Conservation (phyloP, 345 rosid genomes). For the Diplotaxis tenuifolia region DNA sequence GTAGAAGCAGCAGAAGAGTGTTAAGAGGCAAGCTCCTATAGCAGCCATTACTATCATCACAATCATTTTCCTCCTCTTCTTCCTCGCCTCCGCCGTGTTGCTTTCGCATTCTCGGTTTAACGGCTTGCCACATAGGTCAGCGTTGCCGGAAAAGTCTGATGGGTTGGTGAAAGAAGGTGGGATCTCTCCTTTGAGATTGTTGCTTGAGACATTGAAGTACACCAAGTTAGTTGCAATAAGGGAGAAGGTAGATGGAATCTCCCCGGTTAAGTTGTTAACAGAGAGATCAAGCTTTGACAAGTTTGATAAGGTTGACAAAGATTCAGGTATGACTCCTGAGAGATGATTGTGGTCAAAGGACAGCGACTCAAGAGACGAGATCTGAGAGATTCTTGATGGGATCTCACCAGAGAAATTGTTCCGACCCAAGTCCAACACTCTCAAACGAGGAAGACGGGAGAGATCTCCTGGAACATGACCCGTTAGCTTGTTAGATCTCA, state of each 20-base stretch:
- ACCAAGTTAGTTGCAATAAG: conserved; percentile 44
- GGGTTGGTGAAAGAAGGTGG: conserved; percentile 55
- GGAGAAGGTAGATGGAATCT: conserved; percentile 59
- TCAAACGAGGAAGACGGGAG: conserved; percentile 51
- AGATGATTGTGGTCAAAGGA: conserved; percentile 60
- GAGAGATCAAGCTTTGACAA: conserved; percentile 70
- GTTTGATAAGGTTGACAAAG: conserved; percentile 57
- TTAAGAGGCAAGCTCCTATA: conserved; percentile 53
- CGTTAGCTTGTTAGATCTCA: conserved; percentile 53
- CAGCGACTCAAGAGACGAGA: conserved; percentile 52
- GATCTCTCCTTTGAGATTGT: conserved; percentile 70
- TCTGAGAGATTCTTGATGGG: conserved; percentile 53
- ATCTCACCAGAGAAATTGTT: conserved; percentile 73
- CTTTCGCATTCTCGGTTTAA: conserved; percentile 47
- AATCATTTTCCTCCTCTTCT: conserved; percentile 58
- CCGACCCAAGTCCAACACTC: conserved; percentile 62
- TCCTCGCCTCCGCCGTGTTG: conserved; percentile 33
- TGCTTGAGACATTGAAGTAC: conserved; percentile 72
- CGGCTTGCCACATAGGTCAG: conserved; percentile 72
- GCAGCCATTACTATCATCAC: conserved; percentile 57
- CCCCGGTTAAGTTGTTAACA: conserved; percentile 67
- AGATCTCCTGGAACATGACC: conserved; percentile 76
- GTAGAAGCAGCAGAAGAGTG: conserved; percentile 86
- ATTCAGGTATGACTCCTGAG: conserved; percentile 63
- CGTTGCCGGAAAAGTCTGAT: conserved; percentile 56